phyloP scores from a whole-genome alignment of 2,329 filamentous ascomycete genomes.

The Claviceps pusilla region DNA sequence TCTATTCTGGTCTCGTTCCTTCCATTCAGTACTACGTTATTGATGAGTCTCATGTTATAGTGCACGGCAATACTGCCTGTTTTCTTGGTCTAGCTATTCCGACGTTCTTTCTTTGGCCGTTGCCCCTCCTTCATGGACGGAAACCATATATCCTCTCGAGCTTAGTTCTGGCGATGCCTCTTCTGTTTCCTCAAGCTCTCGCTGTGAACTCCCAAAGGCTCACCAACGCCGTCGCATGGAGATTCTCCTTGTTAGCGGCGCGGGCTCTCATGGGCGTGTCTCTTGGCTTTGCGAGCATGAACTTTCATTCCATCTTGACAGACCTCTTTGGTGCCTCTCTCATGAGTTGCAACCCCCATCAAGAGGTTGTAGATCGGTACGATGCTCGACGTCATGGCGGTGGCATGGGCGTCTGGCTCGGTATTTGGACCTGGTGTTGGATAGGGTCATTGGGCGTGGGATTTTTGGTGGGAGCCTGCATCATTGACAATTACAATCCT shows the following conservation, averaged over 20 bases:
- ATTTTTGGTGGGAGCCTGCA: slow-evolving; percentile 54
- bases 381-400: slow-evolving; percentile 62
- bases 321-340: slow-evolving; percentile 66
- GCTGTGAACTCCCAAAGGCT: slow-evolving; percentile 42
- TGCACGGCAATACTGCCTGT: slow-evolving; percentile 59
- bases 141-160: slow-evolving; percentile 62
- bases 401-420: slow-evolving; percentile 67
- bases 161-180: slow-evolving; percentile 52
- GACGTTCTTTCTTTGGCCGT: slow-evolving; percentile 56
- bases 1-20: slow-evolving; percentile 67
- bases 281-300: slow-evolving; percentile 64
- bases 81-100: slow-evolving; percentile 57
- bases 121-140: slow-evolving; percentile 59
- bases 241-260: slow-evolving; percentile 45
- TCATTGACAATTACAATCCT: slow-evolving; percentile 50
- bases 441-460: slow-evolving; percentile 57
- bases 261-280: slow-evolving; percentile 51
- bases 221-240: slow-evolving; percentile 40
- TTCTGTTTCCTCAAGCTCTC: slow-evolving; percentile 63
- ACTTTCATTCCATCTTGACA: slow-evolving; percentile 54
- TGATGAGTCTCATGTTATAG: slow-evolving; percentile 50
- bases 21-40: slow-evolving; percentile 64
- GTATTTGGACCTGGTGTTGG: slow-evolving; percentile 64
- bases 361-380: slow-evolving; percentile 51
- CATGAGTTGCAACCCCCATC: slow-evolving; percentile 56